phyloP scores from a whole-genome alignment of 495 filamentous ascomycete genomes.

The Penicillium ucsense region DNA sequence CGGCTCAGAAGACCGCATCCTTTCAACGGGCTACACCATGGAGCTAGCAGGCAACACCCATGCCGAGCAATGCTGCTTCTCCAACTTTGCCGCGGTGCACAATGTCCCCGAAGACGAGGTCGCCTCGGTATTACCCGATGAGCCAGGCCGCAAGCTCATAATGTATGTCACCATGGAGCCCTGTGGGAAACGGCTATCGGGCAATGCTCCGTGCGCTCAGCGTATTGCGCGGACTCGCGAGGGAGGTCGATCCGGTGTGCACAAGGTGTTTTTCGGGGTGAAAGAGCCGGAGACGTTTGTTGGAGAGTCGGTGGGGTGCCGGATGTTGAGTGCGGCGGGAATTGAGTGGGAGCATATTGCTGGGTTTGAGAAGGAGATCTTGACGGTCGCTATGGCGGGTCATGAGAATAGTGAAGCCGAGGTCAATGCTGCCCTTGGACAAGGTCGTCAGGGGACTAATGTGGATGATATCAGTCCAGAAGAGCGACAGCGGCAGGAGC shows the following conservation, averaged over 20 bases:
- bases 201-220: conserved; percentile 74
- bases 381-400: conserved; percentile 71
- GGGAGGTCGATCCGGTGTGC: conserved; percentile 42
- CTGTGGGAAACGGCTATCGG: conserved; percentile 70
- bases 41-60: conserved; percentile 91
- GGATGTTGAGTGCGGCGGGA: conserved; percentile 60
- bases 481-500: conserved; percentile 23
- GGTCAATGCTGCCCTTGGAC: conserved; percentile 21
- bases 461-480: conserved; percentile 28
- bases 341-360: conserved; percentile 59
- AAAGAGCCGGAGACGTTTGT: conserved; percentile 87
- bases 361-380: conserved; percentile 74
- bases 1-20: conserved; percentile 43
- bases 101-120: conserved; percentile 46
- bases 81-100: conserved; percentile 55
- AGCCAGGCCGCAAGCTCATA: conserved; percentile 35
- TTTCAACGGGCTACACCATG: conserved; percentile 83
- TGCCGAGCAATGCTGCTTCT: conserved; percentile 84
- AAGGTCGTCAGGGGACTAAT: conserved; percentile 12
- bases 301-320: conserved; percentile 62
- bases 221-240: conserved; percentile 55
- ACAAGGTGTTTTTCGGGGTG: conserved; percentile 78
- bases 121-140: conserved; percentile 41
- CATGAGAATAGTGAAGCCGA: conserved; percentile 45
- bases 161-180: conserved; percentile 96